phyloP scores from a whole-genome alignment of 805 yeast species.

The Lachancea meyersii region DNA sequence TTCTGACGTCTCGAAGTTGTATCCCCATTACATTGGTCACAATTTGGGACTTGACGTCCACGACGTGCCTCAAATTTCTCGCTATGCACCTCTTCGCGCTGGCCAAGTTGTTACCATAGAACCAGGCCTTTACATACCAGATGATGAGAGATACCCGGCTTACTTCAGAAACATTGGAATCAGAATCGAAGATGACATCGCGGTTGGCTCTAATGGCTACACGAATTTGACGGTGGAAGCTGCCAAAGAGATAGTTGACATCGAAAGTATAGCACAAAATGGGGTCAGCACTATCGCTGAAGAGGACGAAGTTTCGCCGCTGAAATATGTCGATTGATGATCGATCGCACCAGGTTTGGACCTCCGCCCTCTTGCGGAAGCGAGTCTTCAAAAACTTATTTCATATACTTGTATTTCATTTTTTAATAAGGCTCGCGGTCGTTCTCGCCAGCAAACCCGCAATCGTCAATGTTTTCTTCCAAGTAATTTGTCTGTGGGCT shows the following conservation, averaged over 20 bases:
- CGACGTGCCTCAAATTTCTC: constrained; percentile 63
- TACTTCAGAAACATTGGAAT: constrained; percentile 85
- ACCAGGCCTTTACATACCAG: constrained; percentile 91
- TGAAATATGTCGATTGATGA: constrained; percentile 9
- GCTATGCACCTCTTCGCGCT: constrained; percentile 44
- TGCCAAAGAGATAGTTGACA: constrained; percentile 76
- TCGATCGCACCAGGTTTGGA: too few relatives aligned
- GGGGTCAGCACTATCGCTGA: constrained; percentile 50
- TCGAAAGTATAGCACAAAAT: constrained; percentile 58
- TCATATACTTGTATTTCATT: not conserved
- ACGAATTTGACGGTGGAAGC: constrained; percentile 73
- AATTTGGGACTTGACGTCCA: constrained; percentile 90
- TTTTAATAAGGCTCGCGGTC: not conserved
- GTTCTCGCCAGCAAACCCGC: not conserved
- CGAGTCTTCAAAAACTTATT: not conserved
- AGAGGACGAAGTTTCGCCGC: constrained; percentile 37
- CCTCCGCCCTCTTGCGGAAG: not conserved
- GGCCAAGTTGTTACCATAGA: constrained; percentile 92
- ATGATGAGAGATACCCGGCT: constrained; percentile 60
- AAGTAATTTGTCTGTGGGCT: not conserved
- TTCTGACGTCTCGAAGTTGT: constrained; percentile 50
- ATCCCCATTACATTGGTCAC: constrained; percentile 96
- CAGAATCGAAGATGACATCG: constrained; percentile 91
- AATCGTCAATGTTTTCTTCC: not conserved
- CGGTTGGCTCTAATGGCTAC: constrained; percentile 55